These are phyloP conservation scores for Gentiana macrophylla DNA, from an alignment of 257 asterid species.

Conservation along the genomic window DNA sequence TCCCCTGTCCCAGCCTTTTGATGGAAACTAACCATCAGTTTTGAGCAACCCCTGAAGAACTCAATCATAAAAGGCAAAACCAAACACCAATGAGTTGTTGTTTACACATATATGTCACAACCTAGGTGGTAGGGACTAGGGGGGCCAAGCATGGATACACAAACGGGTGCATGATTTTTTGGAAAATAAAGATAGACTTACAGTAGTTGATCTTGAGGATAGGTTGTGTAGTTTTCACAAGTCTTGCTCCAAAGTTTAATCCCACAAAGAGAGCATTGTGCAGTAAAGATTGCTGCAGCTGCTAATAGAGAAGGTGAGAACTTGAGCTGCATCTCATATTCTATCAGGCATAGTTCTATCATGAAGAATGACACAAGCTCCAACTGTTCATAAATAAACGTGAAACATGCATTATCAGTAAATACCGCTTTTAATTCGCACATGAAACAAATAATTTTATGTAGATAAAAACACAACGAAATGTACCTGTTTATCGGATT, in stretches of 20 bases:
- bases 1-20: too few species aligned
- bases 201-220: too few species aligned
- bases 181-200: conserved; percentile 6
- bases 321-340: conserved; percentile 66
- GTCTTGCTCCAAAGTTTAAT: too few species aligned
- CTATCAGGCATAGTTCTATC: conserved; percentile 72
- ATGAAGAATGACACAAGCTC: conserved; percentile 68
- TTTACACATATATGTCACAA: conserved; percentile 24
- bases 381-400: conserved; percentile 25
- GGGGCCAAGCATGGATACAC: background rate
- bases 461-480: too few species aligned
- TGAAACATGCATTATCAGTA: conserved; percentile 7
- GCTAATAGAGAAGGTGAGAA: conserved; percentile 28
- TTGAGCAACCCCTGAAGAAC: too few species aligned
- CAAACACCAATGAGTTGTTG: conserved; percentile 26
- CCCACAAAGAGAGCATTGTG: conserved; percentile 11
- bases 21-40: too few species aligned
- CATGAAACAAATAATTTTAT: too few species aligned
- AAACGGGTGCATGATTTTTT: too few species aligned
- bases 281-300: conserved; percentile 83
- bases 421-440: background rate
- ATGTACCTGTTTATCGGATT: background rate
- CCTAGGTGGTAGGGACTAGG: conserved; percentile 16
- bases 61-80: too few species aligned
- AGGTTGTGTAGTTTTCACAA: too few species aligned